phyloP scores from a whole-genome alignment of 2,329 filamentous ascomycete species.

The Colletotrichum tropicicola region DNA sequence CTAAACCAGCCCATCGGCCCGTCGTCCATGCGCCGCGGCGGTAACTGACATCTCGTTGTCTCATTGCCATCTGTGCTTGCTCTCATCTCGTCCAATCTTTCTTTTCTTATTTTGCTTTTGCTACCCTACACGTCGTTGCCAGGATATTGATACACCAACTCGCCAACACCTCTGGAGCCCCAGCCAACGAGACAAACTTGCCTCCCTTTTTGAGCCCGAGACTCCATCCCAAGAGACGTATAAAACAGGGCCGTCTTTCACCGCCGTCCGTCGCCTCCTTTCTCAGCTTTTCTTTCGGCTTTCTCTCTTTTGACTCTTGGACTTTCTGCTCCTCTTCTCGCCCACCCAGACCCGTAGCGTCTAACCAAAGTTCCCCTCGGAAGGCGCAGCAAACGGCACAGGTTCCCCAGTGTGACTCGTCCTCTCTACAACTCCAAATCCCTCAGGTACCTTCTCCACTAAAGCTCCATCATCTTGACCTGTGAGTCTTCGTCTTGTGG shows the following conservation, averaged over 20 bases:
- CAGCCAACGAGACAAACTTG: slow-evolving; percentile 28
- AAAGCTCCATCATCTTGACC: slow-evolving; percentile 27
- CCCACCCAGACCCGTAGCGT: background rate
- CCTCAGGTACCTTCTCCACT: slow-evolving; percentile 12
- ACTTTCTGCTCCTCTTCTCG: background rate
- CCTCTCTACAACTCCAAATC: slow-evolving; percentile 3
- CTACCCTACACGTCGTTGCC: slow-evolving; percentile 24
- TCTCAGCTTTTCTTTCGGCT: slow-evolving; percentile 8
- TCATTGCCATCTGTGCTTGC: slow-evolving; percentile 27
- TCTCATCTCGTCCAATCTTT: slow-evolving; percentile 29
- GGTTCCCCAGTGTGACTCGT: slow-evolving; percentile 14
- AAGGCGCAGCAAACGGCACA: background rate
- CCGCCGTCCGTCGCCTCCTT: slow-evolving; percentile 7
- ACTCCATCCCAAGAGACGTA: slow-evolving; percentile 11
- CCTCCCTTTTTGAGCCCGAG: slow-evolving; percentile 18
- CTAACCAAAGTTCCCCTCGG: background rate
- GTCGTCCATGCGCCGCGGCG: slow-evolving; percentile 26
- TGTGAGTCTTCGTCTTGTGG: background rate
- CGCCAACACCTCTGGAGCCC: slow-evolving; percentile 16
- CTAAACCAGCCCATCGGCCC: slow-evolving; percentile 21
- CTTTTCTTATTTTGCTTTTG: slow-evolving; percentile 26
- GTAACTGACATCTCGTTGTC: slow-evolving; percentile 31
- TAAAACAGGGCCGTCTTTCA: slow-evolving; percentile 22
- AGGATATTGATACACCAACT: slow-evolving; percentile 28
- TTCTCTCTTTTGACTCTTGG: slow-evolving; percentile 1